phyloP scores from a whole-genome alignment of 768 basidiomycete species.

The Asterophora lycoperdoides region DNA sequence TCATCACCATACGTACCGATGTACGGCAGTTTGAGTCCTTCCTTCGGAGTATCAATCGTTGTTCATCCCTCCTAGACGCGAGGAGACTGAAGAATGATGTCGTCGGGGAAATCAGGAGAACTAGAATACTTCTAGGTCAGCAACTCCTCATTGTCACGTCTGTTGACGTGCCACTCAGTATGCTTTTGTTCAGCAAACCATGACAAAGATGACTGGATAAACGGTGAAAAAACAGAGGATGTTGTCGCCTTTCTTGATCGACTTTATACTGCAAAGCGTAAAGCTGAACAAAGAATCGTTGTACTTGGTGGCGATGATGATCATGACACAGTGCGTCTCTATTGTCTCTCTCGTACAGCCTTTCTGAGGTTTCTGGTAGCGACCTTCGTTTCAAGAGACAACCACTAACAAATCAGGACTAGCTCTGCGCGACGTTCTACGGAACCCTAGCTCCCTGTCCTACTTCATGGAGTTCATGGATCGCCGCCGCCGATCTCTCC shows the following conservation, averaged over 20 bases:
- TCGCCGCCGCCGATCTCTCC: conserved; percentile 71
- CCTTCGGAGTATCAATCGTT: conserved; percentile 76
- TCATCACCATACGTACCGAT: conserved; percentile 80
- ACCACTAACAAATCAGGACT: conserved; percentile 43
- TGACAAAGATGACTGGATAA: conserved; percentile 86
- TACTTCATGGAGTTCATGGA: conserved; percentile 99
- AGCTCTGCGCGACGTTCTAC: conserved; percentile 72
- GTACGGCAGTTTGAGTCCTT: conserved; percentile 87
- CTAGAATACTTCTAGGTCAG: conserved; percentile 67
- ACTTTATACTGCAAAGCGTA: conserved; percentile 83
- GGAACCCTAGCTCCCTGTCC: conserved; percentile 85
- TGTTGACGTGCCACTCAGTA: neutral
- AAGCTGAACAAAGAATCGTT: conserved; percentile 81
- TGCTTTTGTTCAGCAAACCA: conserved; percentile 56
- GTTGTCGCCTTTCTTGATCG: conserved; percentile 84
- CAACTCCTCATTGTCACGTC: neutral
- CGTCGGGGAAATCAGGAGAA: conserved; percentile 83
- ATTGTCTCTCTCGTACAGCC: neutral
- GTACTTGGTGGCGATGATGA: conserved; percentile 68
- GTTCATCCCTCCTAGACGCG: conserved; percentile 83
- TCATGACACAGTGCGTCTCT: conserved; percentile 49
- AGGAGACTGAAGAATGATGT: conserved; percentile 89
- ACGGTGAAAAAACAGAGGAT: conserved; percentile 80
- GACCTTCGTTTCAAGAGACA: conserved; percentile 37
- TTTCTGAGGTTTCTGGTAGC: conserved; percentile 18